Evolutionary conservation across 306 rosid species (phyloP).

Genomic region (Herpetospermum pedunculosum): DNA sequence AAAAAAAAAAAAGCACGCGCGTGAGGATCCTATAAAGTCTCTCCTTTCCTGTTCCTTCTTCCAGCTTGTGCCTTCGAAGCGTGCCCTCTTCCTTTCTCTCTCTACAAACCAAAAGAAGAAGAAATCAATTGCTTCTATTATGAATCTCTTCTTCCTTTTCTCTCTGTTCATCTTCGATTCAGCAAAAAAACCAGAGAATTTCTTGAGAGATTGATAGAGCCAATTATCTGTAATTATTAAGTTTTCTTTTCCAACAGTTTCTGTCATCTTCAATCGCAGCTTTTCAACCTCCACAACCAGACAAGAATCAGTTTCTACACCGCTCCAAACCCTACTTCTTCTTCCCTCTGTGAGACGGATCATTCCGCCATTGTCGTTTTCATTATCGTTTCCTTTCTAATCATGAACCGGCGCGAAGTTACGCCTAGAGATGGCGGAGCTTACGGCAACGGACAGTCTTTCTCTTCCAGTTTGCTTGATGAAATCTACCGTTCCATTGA

Average conservation of each 20-base stretch:
- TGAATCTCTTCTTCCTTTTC: background rate
- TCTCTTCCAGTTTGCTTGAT: slow-evolving; percentile 72
- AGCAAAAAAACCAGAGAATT: background rate
- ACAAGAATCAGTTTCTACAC: slow-evolving; percentile 1
- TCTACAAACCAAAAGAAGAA: slow-evolving; percentile 4
- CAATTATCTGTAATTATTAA: slow-evolving; percentile 6
- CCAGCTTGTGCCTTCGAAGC: slow-evolving; percentile 26
- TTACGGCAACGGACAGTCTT: slow-evolving; percentile 36
- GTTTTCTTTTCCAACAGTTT: slow-evolving; percentile 4
- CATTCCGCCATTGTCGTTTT: slow-evolving; percentile 12
- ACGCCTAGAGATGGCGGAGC: slow-evolving; percentile 12
- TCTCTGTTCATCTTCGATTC: slow-evolving; percentile 15
- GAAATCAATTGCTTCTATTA: too few relatives aligned
- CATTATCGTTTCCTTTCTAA: slow-evolving; percentile 7
- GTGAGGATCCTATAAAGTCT: slow-evolving; percentile 30
- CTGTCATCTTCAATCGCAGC: slow-evolving; percentile 26
- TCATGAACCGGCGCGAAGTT: slow-evolving; percentile 31
- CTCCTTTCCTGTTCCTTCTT: slow-evolving; percentile 31
- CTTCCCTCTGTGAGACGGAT: background rate
- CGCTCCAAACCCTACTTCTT: background rate
- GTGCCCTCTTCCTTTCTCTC: slow-evolving; percentile 37
- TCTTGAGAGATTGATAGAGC: background rate
- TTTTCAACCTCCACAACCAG: slow-evolving; percentile 18
- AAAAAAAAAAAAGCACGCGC: slow-evolving; percentile 40
- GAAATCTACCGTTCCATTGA: slow-evolving; percentile 77